Percentiles rank a stretch among this genome's conserved stretches.
Evolutionary conservation across 805 yeast species (phyloP).

Genomic region (Teunomyces panamensis): DNA sequence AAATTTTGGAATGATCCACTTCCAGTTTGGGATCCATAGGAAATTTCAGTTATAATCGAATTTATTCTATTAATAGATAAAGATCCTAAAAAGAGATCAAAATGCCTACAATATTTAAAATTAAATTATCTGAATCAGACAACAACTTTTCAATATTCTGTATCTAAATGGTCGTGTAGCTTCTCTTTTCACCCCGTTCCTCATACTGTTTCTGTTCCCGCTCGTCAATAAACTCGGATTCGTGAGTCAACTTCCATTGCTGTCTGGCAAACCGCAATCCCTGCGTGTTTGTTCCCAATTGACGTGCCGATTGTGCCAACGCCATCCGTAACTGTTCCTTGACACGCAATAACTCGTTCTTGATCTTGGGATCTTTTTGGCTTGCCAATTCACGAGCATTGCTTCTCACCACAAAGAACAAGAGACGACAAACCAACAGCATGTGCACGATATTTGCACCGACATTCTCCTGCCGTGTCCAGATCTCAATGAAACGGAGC

Average conservation of each 20-base stretch:
- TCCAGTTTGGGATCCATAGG: too few relatives aligned
- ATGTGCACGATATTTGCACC: conserved; percentile 49
- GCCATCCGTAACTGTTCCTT: conserved; percentile 59
- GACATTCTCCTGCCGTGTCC: conserved; percentile 52
- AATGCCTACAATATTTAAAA: too few relatives aligned
- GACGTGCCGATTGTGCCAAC: conserved; percentile 49
- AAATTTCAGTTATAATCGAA: too few relatives aligned
- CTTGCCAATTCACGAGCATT: conserved; percentile 78
- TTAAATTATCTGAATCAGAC: too few relatives aligned
- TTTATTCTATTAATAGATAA: too few relatives aligned
- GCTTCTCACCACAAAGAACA: conserved; percentile 69
- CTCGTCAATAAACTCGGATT: conserved; percentile 69
- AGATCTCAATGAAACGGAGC: conserved; percentile 68
- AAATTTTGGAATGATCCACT: too few relatives aligned
- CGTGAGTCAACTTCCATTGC: conserved; percentile 79
- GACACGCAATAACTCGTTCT: conserved; percentile 62
- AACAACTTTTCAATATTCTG: too few relatives aligned
- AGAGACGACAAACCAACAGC: conserved; percentile 66
- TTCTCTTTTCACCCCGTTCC: conserved; percentile 67
- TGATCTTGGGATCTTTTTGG: conserved; percentile 61
- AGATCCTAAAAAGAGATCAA: too few relatives aligned
- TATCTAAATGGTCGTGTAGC: conserved; percentile 50
- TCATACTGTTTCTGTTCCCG: conserved; percentile 52
- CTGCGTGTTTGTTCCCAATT: conserved; percentile 79
- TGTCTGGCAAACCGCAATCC: conserved; percentile 72